Base-by-base conservation (phyloP, 2,329 filamentous ascomycete species). In the Pyrenochaeta sp. region DNA sequence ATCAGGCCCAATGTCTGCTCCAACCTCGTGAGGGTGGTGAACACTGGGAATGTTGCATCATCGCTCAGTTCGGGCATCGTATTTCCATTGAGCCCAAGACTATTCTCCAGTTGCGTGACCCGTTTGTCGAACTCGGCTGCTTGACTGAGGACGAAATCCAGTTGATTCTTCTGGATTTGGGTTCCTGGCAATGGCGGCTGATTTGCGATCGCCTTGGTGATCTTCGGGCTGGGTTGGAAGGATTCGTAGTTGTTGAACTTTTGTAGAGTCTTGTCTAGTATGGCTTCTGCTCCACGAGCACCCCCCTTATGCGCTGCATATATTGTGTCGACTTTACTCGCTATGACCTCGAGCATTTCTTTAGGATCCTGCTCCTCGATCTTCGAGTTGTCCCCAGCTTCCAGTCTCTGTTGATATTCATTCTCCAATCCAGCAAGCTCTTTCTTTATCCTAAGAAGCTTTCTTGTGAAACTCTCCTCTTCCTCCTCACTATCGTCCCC, bases 51-150 rank as follows among this genome's bases (percentile, higher is more conserved):
- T 2, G 80, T 72, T 55, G 64, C 74, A 13, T 64, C 57, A n/a
- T 65, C 54, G 53, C 79, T 84, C 21, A 81, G 73, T 55, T 85
- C 85, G 1, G 87, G 81, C 53, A 88, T 77, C 8, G 84, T 81
- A 0, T 85, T 83, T 15, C 86, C 85, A 27, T 85, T 87, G 35
- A 96, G 81, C 7, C 94, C 94, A 19, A 99, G 81, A 1, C 86
- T 82, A 55, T 85, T 85, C 74, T 99, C 94, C 34, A 99, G 77
- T 20, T 88, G 76, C 3, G 87, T 77, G 14, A 99, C 82, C 4
- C 94, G 84, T 20, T 83, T 81, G 66, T 97, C 93, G 61, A 99
- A 96, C 51, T 94, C 88, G 17, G 92, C 89, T 6, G 90, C 87
- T 69, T 91, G 89, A 22, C 86, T 84, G 23, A 96, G 78, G 18